Base-by-base conservation (phyloP, 345 rosid genomes). In the Clausena lansium region DNA sequence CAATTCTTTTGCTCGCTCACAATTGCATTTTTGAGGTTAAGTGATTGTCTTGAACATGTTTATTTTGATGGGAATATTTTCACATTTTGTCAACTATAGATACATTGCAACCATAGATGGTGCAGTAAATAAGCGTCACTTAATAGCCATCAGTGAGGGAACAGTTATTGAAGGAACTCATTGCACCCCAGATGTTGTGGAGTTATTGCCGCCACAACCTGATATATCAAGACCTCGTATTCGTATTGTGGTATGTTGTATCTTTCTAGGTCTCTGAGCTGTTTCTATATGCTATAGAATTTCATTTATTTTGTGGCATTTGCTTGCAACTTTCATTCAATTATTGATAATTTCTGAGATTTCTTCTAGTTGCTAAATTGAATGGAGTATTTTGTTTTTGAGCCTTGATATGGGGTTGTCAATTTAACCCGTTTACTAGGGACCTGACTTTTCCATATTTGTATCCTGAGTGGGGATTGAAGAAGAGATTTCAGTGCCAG, bases 141-240 rank as follows among this genome's bases (percentile, higher is more conserved):
- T 96, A 68, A 68, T 89, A 77, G 86, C 92, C 81, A 86, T 94
- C 73, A 88, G 93, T 67, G 88, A 88, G 71, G 97, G 97, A 52
- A 88, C 97, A 38, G 61, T 88, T 9, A 84, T 96, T 74, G 97
- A 94, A 24, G 97, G 97, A 67, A 79, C 87, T 65, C 97, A 80
- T 58, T 94, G 99, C 84, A 85, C 83, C 67, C 99, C 99, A 25
- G 99, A 94, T 79, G 89, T 87, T 68, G 97, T 96, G 79, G 99
- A 94, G 88, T 71, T 94, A 81, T 85, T 96, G 77, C 95, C 97
- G 17, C 82, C 78, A 65, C 97, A 96, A 79, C 91, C 92, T 75
- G 92, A 91, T 80, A 80, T 81, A 64, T 78, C 90, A 39, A 88
- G 92, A 85, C 88, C 83, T 79, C 91, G 98, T 39, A 85, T 96